Evolutionary conservation across 306 rosid species (phyloP), one percentile per base, ranked within the genome.

Genomic region (Acacia melanoxylon): DNA sequence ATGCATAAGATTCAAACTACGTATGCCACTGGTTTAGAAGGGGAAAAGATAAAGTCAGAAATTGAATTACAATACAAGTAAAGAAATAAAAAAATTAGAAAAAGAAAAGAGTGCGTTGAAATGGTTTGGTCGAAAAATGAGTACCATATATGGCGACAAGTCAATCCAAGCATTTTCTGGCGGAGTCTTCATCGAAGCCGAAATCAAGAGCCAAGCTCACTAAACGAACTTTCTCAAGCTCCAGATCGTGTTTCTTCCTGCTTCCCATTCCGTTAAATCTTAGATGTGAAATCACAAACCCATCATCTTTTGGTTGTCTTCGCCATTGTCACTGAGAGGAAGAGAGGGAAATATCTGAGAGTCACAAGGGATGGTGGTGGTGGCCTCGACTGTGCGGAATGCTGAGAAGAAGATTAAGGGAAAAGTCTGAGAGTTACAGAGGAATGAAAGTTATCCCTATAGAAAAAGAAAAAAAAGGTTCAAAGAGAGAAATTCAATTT

Each of bases 121-220:
- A 42, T 41, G 62, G 19, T 20, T 20, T 9, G 22, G 22, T 17
- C 27, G 0, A 71, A 4, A 59, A 79, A 66, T 29, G 10, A 27
- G 77, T 83, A 95, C 98, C 99, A 75, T 95, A 91, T 77, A 95
- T 94, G 81, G 80, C 68, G 80, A 93, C 66, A 4, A 93, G 91
- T n/a, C 96, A 96, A 77, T 90, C 84, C 85, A 95, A 82, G 74
- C 92, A 93, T 78, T 88, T 87, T 52, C 42, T 68, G 5, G 99
- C 94, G 19, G 96, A 89, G 74, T 74, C 85, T 65, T 91, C 86
- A 42, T 90, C 94, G 89, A 93, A 95, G 10, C 99, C 98, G 63
- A 87, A 86, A 8, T 93, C 93, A 9, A 87, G 89, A 33, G 99
- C 99, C 82, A 95, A 83, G 61, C 95, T 93, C 54, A 95, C 59